Conservation (phyloP, 2,329 filamentous ascomycete genomes). For the Calonectria crousiana region DNA sequence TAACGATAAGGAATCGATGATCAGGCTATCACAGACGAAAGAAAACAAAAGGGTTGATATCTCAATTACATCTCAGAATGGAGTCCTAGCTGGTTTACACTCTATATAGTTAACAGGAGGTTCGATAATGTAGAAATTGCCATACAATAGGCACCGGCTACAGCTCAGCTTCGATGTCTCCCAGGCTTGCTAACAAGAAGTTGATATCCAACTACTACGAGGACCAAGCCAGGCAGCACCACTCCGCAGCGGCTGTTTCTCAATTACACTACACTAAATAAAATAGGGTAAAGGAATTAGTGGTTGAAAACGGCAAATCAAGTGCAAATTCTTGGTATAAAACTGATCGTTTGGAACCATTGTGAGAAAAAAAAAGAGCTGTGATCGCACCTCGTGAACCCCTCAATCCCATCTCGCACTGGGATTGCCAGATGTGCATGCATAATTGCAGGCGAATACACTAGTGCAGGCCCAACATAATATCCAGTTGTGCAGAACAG, state of each 20-base stretch:
- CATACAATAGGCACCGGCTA: not conserved
- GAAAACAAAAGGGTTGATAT: not conserved
- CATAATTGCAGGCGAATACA: not conserved
- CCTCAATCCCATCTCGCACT: not conserved
- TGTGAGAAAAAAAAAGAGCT: not conserved
- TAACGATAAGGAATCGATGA: constrained; percentile 17
- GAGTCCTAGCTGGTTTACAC: not conserved
- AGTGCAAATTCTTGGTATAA: not conserved
- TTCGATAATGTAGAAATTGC: not conserved
- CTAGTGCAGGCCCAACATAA: not conserved
- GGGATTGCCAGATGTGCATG: not conserved
- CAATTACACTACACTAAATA: not conserved
- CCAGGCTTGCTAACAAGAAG: not conserved
- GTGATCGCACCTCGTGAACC: not conserved
- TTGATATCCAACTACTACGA: not conserved
- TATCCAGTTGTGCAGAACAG: not conserved
- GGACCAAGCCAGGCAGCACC: not conserved
- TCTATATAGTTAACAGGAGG: not conserved
- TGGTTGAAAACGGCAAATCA: not conserved
- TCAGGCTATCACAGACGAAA: not conserved
- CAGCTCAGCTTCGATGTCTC: not conserved
- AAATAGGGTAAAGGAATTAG: not conserved
- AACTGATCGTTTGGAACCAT: not conserved
- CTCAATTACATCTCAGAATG: not conserved
- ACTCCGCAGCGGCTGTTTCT: not conserved